A percentile compares a stretch with the other conserved stretches of the same genome.
Evolutionary conservation across 2,329 filamentous ascomycete genomes (phyloP).

Genomic region (Cladophialophora immunda): DNA sequence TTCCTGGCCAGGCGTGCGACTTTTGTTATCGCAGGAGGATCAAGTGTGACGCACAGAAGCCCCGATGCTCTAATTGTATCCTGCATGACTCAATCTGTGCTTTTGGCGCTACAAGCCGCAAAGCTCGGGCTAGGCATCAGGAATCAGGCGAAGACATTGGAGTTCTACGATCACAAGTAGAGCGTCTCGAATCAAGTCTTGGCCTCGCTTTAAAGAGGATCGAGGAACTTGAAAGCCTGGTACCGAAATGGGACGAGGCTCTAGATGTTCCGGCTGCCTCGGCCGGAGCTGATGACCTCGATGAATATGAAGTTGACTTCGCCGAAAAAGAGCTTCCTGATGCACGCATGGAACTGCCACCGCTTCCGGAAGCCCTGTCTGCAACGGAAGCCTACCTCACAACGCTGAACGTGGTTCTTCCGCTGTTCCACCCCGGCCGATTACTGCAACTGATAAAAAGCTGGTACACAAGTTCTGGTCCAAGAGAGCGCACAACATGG

Average conservation of each 20-base stretch:
- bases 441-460: conserved; percentile 26
- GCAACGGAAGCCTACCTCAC: conserved; percentile 25
- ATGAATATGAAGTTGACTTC: conserved; percentile 4
- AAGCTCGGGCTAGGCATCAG: conserved; percentile 5
- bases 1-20: conserved; percentile 41
- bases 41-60: conserved; percentile 48
- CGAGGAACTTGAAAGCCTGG: conserved; percentile 6
- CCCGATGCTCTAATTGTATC: conserved; percentile 48
- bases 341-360: conserved; percentile 20
- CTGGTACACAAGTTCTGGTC: conserved; percentile 19
- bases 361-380: conserved; percentile 27
- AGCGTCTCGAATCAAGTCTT: neutral
- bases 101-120: conserved; percentile 22
- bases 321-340: conserved; percentile 2
- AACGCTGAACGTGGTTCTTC: conserved; percentile 32
- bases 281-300: neutral
- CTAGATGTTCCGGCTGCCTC: neutral
- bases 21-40: conserved; percentile 49
- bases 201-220: neutral
- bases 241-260: neutral
- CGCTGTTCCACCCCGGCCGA: conserved; percentile 29
- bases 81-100: conserved; percentile 29
- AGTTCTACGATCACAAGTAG: neutral
- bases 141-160: conserved; percentile 9
- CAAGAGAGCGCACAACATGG: conserved; percentile 42